Conservation (phyloP, 2,329 filamentous ascomycete species). For the Colletotrichum noveboracense region DNA sequence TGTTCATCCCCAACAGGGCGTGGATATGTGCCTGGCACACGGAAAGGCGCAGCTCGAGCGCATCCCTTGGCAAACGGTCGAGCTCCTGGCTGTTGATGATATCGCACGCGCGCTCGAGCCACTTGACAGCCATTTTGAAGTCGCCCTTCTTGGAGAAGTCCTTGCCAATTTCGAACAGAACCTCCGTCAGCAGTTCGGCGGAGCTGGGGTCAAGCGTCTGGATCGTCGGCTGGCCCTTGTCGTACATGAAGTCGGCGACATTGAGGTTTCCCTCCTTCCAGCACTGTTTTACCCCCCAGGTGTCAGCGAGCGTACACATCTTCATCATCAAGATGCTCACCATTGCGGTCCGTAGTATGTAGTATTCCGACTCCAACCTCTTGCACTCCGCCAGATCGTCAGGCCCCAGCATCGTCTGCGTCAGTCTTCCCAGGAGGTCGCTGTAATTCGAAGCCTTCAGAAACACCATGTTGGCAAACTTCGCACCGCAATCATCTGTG, state of each 20-base stretch:
- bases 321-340: slow-evolving; percentile 46
- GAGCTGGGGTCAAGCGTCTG: slow-evolving; percentile 49
- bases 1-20: slow-evolving; percentile 54
- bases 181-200: slow-evolving; percentile 68
- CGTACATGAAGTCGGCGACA: slow-evolving; percentile 79
- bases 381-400: slow-evolving; percentile 35
- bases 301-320: neutral
- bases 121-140: slow-evolving; percentile 64
- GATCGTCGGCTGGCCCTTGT: slow-evolving; percentile 54
- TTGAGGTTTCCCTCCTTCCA: slow-evolving; percentile 78
- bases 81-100: slow-evolving; percentile 61
- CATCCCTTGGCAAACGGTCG: slow-evolving; percentile 61
- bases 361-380: slow-evolving; percentile 64
- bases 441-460: slow-evolving; percentile 68
- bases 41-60: slow-evolving; percentile 67
- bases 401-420: slow-evolving; percentile 26
- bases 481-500: slow-evolving; percentile 56
- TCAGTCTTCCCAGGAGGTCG: slow-evolving; percentile 37
- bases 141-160: slow-evolving; percentile 58
- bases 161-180: slow-evolving; percentile 76
- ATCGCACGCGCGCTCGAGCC: slow-evolving; percentile 74
- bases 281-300: slow-evolving; percentile 51
- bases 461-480: slow-evolving; percentile 65
- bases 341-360: slow-evolving; percentile 68
- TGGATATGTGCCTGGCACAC: slow-evolving; percentile 70